Evolutionary conservation across 2,329 filamentous ascomycete genomes (phyloP), one percentile per base, ranked within the genome.

Genomic region (Beauveria brongniartii): DNA sequence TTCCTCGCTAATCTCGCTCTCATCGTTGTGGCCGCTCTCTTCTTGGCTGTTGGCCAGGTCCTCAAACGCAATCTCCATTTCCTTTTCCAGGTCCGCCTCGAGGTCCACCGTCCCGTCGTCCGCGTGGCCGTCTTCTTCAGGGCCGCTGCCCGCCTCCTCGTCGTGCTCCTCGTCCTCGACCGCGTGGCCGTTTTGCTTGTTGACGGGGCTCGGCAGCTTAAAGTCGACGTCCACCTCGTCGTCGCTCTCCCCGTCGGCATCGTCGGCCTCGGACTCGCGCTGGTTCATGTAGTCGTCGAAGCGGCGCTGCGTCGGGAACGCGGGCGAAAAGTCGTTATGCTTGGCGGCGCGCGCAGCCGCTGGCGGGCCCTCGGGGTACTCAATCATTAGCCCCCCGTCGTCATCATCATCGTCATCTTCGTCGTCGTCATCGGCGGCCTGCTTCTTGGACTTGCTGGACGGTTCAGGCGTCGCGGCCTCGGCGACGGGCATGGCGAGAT

Each of bases 1-100:
- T 69, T 87, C 85, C 69, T 87, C 85, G 65, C 85, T 87, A 59
- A 87, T 84, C 66, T 86, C 83, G 65, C 84, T 87, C 70, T 87
- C 84, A 57, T 84, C 82, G 44, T 77, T 80, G 28, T 79, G 77
- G 30, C 78, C 80, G 30, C 78, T 80, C 41, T 77, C 80, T 28
- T 80, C 76, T 63, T 80, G 75, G 65, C 78, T 74, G 41, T 81
- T 81, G 65, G 83, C 82, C 69, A 87, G 75, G 66, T 85, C 82
- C 56, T 72, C 73, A 67, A 74, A 73, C 1, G 73, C 73, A 24
- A 80, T 81, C 59, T 82, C 82, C 46, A 86, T 70, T 30, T 80
- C 77, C 67, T 82, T 81, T 62, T 82, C 82, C 52, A 78, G 66
- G 22, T 77, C 75, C 24, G 71, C 71, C 58, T 72, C 73, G 41